These are phyloP conservation scores for Reticulomyxa filosa DNA, from an alignment of 78 protist genomes.

Conservation along the genomic window DNA sequence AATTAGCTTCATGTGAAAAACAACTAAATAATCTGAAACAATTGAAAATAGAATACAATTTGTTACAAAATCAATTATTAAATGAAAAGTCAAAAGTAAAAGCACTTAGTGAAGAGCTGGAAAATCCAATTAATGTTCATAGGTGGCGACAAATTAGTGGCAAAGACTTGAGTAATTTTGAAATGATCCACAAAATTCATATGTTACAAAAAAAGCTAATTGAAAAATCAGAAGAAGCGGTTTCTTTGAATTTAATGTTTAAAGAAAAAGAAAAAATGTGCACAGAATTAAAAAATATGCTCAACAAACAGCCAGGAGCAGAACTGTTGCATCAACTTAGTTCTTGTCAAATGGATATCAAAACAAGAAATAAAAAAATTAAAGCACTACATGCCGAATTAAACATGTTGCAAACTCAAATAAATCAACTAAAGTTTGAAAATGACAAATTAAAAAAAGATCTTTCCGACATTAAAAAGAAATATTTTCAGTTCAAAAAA, in stretches of 20 bases:
- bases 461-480: too few relatives aligned
- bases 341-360: constrained; percentile 17
- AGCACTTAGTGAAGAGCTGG: constrained; percentile 65
- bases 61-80: constrained; percentile 53
- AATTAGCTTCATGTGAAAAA: constrained; percentile 9
- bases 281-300: constrained; percentile 48
- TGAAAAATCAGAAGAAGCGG: constrained; percentile 53
- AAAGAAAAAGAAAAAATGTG: constrained; percentile 57
- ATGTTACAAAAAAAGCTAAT: constrained; percentile 63
- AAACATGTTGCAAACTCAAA: constrained; percentile 31
- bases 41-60: constrained; percentile 30
- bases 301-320: constrained; percentile 62
- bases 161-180: constrained; percentile 11
- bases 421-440: constrained; percentile 8
- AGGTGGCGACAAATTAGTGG: constrained; percentile 28
- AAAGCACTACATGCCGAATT: constrained; percentile 33
- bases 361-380: constrained; percentile 32
- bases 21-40: constrained; percentile 13
- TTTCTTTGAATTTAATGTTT: constrained; percentile 44
- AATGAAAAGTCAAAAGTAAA: constrained; percentile 42
- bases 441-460: too few relatives aligned
- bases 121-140: constrained; percentile 70
- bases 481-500: too few relatives aligned
- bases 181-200: constrained; percentile 60
- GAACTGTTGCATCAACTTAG: constrained; percentile 46